Evolutionary conservation across 345 rosid genomes (phyloP), one percentile per base, ranked within the genome.

Genomic region (Gynandropsis gynandra): DNA sequence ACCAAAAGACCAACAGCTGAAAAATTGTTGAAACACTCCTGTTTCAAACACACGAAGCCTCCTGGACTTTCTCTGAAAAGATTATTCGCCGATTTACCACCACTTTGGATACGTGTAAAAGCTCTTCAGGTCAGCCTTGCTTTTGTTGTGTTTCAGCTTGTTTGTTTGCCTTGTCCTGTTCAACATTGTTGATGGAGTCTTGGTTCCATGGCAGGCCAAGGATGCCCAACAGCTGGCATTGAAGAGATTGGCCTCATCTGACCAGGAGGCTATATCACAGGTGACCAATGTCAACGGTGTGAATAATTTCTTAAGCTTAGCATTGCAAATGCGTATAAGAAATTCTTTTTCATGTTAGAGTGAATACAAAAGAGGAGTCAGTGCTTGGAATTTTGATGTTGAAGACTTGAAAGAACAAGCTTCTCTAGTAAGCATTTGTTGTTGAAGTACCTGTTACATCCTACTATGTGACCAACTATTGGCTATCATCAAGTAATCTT

Each of bases 371-470:
- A 72, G 97, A 71, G 99, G 99, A 68, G 99, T 93, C 58, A 93
- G 99, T 70, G 95, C 99, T 55, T 93, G 99, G 99, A 83, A 93
- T 61, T 93, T 93, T 63, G 95, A 93, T 61, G 42, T 93, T 56
- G 90, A 77, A 57, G 99, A 93, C 81, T 71, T 93, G 61, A 93
- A 85, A 78, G 81, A 78, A 45, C 99, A 88, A 73, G 97, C 99
- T 48, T 83, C 97, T 20, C 69, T 93, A 54, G 99, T 93, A 75
- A 71, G 80, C 42, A 14, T n/a, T 36, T 38, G 17, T 61, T 13
- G 32, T 38, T 9, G 53, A 12, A 32, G 13, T 45, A 37, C 47
- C 62, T 52, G 59, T 51, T 11, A 35, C 42, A 4, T 32, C 47
- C 38, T 13, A 15, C 8, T 10, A n/a, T 8, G 9, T 39, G 16